phyloP scores from a whole-genome alignment of 108 stramenopile species.

The Nitzschia putrida region DNA sequence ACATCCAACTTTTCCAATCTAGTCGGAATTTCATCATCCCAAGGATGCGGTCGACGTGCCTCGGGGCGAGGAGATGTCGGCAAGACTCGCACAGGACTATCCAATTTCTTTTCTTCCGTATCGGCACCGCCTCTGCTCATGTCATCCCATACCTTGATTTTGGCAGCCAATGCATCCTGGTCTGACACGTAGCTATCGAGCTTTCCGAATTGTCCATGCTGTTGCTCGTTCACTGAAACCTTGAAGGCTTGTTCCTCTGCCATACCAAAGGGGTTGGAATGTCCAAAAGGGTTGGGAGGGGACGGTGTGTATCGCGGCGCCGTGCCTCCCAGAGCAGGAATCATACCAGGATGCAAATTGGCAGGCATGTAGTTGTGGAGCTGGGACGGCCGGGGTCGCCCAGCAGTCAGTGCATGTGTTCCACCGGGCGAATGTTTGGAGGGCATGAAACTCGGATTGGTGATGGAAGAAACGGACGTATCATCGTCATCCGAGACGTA shows the following conservation, averaged over 20 bases:
- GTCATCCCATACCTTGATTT: constrained; percentile 50
- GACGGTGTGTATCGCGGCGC: too few relatives aligned
- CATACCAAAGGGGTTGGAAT: too few relatives aligned
- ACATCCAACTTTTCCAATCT: constrained; percentile 10
- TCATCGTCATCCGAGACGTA: constrained; percentile 35
- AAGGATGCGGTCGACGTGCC: constrained; percentile 28
- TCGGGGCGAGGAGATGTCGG: background rate
- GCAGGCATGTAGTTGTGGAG: constrained; percentile 31
- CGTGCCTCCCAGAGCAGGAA: background rate
- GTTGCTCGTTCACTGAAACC: too few relatives aligned
- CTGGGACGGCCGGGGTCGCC: constrained; percentile 39
- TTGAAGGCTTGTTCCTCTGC: too few relatives aligned
- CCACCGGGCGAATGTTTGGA: background rate
- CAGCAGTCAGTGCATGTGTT: constrained; percentile 23
- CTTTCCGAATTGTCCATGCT: background rate
- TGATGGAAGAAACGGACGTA: constrained; percentile 77
- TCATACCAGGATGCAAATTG: background rate
- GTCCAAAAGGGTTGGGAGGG: too few relatives aligned
- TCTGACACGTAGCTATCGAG: constrained; percentile 12
- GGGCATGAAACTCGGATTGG: constrained; percentile 59
- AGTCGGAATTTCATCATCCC: constrained; percentile 24
- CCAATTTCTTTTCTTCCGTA: constrained; percentile 5
- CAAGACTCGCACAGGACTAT: background rate
- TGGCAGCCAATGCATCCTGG: constrained; percentile 38
- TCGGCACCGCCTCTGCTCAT: constrained; percentile 31